Evolutionary conservation across 306 rosid genomes (phyloP).

Genomic region (Quercus aquifolioides): DNA sequence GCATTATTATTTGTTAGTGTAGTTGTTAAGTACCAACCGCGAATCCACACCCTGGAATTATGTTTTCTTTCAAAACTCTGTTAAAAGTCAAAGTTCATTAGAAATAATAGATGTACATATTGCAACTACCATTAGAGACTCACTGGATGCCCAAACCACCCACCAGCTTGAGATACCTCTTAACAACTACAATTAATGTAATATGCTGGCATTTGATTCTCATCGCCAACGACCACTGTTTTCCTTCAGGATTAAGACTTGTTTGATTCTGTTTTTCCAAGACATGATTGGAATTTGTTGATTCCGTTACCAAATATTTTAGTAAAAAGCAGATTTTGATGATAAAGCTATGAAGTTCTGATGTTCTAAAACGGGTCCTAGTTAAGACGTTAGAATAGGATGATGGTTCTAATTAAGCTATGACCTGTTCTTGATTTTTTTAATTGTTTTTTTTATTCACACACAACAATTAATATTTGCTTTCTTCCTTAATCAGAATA

Average conservation of each 20-base stretch:
- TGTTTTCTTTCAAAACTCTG: slow-evolving; percentile 19
- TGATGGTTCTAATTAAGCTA: no score
- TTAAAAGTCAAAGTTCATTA: slow-evolving; percentile 28
- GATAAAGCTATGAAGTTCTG: no score
- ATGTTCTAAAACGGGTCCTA: no score
- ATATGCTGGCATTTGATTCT: slow-evolving; percentile 23
- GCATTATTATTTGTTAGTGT: not conserved
- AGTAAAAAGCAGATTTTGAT: no score
- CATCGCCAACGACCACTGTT: slow-evolving; percentile 19
- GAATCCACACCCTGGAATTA: slow-evolving; percentile 14
- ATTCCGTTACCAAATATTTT: not conserved
- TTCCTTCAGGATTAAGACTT: slow-evolving; percentile 14
- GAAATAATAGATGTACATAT: slow-evolving; percentile 22
- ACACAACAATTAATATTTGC: no score
- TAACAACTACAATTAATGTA: slow-evolving; percentile 25
- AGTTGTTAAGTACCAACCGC: slow-evolving; percentile 20
- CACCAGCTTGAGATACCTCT: not conserved
- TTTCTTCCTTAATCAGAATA: no score
- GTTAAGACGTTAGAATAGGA: no score
- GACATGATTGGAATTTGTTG: not conserved
- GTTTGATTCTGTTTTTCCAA: not conserved
- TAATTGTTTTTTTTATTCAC: no score
- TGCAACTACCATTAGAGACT: slow-evolving; percentile 19
- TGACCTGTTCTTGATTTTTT: no score
- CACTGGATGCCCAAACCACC: slow-evolving; percentile 2